Percentiles rank a stretch among this genome's conserved stretches.
phyloP scores from a whole-genome alignment of 306 rosid genomes.

The Casuarina glauca region DNA sequence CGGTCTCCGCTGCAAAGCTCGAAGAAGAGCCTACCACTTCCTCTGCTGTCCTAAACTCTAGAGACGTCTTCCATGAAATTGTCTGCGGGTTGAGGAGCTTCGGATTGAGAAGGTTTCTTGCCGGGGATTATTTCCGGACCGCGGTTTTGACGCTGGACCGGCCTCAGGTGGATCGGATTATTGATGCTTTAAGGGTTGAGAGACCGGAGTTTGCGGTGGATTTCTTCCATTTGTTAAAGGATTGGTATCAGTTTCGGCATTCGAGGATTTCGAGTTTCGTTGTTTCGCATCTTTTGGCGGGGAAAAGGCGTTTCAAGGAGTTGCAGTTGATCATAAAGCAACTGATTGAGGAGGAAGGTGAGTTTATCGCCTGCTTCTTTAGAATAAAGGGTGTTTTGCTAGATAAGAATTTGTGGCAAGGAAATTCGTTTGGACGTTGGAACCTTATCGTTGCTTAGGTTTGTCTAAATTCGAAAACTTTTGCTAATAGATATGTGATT shows the following conservation, averaged over 20 bases:
- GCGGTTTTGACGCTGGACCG: constrained; percentile 30
- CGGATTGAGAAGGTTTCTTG: constrained; percentile 32
- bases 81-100: constrained; percentile 36
- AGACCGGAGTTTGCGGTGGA: constrained; percentile 40
- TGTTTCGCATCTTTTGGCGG: constrained; percentile 44
- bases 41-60: constrained; percentile 16
- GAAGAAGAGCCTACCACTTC: constrained; percentile 16
- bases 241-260: constrained; percentile 40
- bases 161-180: constrained; percentile 35
- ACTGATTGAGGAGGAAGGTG: constrained; percentile 48
- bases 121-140: constrained; percentile 26
- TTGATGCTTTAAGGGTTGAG: constrained; percentile 35
- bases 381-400: neutral
- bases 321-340: constrained; percentile 36
- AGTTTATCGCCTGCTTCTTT: neutral
- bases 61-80: constrained; percentile 33
- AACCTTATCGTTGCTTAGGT: neutral
- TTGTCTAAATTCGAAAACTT: neutral
- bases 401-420: neutral
- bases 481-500: neutral
- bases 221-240: constrained; percentile 41
- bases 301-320: constrained; percentile 34
- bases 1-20: constrained; percentile 31
- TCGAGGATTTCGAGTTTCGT: constrained; percentile 21
- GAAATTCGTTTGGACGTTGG: neutral